Evolutionary conservation across 495 filamentous ascomycete species (phyloP).

Genomic region (Glonium stellatum): DNA sequence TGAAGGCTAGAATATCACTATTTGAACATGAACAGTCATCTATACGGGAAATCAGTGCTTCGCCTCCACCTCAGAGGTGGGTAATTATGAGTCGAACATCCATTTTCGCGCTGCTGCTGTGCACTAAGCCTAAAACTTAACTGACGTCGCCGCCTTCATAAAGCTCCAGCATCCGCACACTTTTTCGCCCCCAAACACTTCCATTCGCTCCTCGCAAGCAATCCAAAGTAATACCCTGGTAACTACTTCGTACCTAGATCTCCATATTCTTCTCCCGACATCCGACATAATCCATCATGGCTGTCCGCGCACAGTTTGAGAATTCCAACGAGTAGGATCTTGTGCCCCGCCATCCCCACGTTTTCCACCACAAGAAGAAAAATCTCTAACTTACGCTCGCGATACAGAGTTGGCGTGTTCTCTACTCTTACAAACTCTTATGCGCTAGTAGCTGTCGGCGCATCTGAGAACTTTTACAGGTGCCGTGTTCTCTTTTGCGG

Average conservation of each 20-base stretch:
- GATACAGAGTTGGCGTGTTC: slow-evolving; percentile 84
- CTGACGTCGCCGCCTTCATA: slow-evolving; percentile 3
- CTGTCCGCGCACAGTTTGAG: slow-evolving; percentile 64
- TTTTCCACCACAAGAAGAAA: not conserved
- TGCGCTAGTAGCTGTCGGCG: slow-evolving; percentile 84
- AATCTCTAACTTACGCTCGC: slow-evolving; percentile 12
- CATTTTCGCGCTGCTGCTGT: not conserved
- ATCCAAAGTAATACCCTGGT: not conserved
- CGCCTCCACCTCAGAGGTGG: not conserved
- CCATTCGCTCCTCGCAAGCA: not conserved
- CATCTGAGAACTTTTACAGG: slow-evolving; percentile 97
- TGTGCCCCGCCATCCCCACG: slow-evolving; percentile 22
- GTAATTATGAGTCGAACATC: slow-evolving; percentile 4
- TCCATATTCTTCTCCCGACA: not conserved
- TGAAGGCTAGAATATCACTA: too few species aligned
- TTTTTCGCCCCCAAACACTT: slow-evolving; percentile 8
- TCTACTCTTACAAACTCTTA: slow-evolving; percentile 93
- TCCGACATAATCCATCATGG: slow-evolving; percentile 30
- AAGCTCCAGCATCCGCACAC: slow-evolving; percentile 7
- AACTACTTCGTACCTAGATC: not conserved
- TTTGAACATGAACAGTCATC: not conserved
- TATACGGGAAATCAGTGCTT: not conserved
- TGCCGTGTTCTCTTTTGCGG: slow-evolving; percentile 25
- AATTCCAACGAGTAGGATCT: slow-evolving; percentile 88
- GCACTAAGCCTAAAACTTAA: not conserved